Evolutionary conservation across 177 flowering plant genomes (phyloP).

Genomic region (Vitis hybrid): DNA sequence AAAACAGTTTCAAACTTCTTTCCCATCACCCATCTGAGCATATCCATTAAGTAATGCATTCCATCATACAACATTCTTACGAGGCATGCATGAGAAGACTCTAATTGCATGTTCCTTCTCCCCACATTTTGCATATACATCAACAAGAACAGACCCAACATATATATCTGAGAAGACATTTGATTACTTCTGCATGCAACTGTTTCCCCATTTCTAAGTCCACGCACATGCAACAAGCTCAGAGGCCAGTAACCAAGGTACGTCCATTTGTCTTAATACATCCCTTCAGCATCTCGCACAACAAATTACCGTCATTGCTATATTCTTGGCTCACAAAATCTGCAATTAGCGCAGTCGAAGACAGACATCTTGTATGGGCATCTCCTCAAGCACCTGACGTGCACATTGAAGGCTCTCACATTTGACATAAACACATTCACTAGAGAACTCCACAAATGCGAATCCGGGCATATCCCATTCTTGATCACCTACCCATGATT

Average conservation of each 20-base stretch:
- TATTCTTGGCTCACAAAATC: slow-evolving; percentile 17
- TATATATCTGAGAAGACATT: slow-evolving; percentile 15
- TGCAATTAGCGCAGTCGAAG: slow-evolving; percentile 24
- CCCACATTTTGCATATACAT: slow-evolving; percentile 23
- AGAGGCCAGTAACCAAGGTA: slow-evolving; percentile 10
- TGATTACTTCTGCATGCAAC: slow-evolving; percentile 25
- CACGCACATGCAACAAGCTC: slow-evolving; percentile 17
- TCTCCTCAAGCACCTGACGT: too few relatives aligned
- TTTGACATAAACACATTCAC: too few relatives aligned
- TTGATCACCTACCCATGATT: too few relatives aligned
- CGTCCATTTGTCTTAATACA: slow-evolving; percentile 17
- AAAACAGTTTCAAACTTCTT: slow-evolving; percentile 27
- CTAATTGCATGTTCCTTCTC: slow-evolving; percentile 8
- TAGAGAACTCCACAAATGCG: too few relatives aligned
- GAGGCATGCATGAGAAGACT: slow-evolving; percentile 23
- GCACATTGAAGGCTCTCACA: too few relatives aligned
- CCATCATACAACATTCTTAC: slow-evolving; percentile 9
- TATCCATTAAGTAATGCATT: slow-evolving; percentile 33
- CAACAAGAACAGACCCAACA: slow-evolving; percentile 28
- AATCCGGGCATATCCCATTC: too few relatives aligned
- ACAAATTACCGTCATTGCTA: slow-evolving; percentile 12
- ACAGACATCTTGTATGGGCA: background rate
- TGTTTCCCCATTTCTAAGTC: slow-evolving; percentile 20
- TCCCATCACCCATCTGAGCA: slow-evolving; percentile 27
- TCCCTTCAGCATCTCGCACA: slow-evolving; percentile 17